Evolutionary conservation across 108 stramenopile species (phyloP).

Genomic region (Cyclotella sp.): DNA sequence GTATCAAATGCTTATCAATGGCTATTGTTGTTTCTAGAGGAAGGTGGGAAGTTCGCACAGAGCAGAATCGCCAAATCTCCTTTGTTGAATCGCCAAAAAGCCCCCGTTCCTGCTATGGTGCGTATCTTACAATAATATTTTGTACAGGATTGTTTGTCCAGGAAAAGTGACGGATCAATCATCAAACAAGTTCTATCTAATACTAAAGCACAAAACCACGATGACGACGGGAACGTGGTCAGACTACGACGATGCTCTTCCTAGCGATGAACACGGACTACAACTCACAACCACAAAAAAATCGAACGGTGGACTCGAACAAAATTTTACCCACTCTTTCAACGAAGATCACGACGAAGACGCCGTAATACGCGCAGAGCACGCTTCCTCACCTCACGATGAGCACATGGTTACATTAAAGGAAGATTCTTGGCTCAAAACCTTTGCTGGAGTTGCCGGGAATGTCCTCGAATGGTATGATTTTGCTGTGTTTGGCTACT

Average conservation of each 20-base stretch:
- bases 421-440: constrained; percentile 18
- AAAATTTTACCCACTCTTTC: background rate
- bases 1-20: too few relatives aligned
- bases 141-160: too few relatives aligned
- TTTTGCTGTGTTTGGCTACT: constrained; percentile 59
- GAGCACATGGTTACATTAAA: constrained; percentile 23
- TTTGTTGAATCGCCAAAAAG: too few relatives aligned
- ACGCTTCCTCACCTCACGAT: background rate
- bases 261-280: background rate
- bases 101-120: too few relatives aligned
- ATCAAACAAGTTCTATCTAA: too few relatives aligned
- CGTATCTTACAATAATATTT: too few relatives aligned
- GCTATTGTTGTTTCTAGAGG: too few relatives aligned
- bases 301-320: background rate
- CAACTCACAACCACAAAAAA: background rate
- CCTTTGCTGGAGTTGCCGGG: constrained; percentile 39
- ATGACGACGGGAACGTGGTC: constrained; percentile 1
- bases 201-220: background rate
- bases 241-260: background rate
- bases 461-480: constrained; percentile 66
- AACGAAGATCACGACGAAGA: background rate
- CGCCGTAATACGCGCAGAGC: background rate
- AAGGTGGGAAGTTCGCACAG: too few relatives aligned
- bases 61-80: too few relatives aligned
- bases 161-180: too few relatives aligned